A percentile compares a stretch with the other conserved stretches of the same genome.
Conservation (phyloP, 2,329 filamentous ascomycete genomes). For the Neospermospora avenae region DNA sequence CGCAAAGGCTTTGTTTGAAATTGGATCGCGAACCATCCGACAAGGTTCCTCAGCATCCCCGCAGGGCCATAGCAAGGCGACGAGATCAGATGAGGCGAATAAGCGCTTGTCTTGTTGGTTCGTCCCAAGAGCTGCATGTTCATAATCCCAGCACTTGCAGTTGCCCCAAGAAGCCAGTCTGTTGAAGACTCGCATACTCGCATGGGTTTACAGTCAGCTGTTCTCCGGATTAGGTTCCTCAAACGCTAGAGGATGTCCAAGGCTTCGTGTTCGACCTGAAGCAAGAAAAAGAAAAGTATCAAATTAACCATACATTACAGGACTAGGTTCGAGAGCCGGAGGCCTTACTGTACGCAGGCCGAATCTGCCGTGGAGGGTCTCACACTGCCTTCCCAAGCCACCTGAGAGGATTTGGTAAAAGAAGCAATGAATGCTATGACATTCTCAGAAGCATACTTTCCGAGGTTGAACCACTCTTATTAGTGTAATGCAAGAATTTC, state of each 20-base stretch:
- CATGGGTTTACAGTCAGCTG: constrained; percentile 28
- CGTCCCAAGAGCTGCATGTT: constrained; percentile 15
- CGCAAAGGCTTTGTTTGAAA: background rate
- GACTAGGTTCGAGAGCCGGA: constrained; percentile 14
- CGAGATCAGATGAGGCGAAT: constrained; percentile 19
- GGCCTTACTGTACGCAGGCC: no score
- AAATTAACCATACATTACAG: background rate
- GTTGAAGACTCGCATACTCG: constrained; percentile 26
- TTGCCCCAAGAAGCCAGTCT: constrained; percentile 17
- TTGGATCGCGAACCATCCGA: constrained; percentile 1
- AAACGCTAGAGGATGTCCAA: background rate
- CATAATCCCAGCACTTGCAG: constrained; percentile 26
- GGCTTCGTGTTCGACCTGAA: background rate
- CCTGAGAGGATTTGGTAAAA: constrained; percentile 8
- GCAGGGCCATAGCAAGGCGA: constrained; percentile 2
- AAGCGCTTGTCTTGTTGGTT: constrained; percentile 21
- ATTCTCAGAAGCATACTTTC: background rate
- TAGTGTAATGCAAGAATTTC: no score
- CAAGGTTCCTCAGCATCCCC: background rate
- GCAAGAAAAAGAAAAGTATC: constrained; percentile 17
- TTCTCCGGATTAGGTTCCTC: background rate
- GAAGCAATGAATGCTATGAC: constrained; percentile 11
- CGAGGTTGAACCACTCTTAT: no score
- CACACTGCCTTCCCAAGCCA: no score
- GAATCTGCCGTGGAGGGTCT: no score